A percentile compares a stretch with the other conserved stretches of the same genome.
These are phyloP conservation scores for Pogostemon cablin DNA, from an alignment of 257 asterid species.

Conservation along the genomic window DNA sequence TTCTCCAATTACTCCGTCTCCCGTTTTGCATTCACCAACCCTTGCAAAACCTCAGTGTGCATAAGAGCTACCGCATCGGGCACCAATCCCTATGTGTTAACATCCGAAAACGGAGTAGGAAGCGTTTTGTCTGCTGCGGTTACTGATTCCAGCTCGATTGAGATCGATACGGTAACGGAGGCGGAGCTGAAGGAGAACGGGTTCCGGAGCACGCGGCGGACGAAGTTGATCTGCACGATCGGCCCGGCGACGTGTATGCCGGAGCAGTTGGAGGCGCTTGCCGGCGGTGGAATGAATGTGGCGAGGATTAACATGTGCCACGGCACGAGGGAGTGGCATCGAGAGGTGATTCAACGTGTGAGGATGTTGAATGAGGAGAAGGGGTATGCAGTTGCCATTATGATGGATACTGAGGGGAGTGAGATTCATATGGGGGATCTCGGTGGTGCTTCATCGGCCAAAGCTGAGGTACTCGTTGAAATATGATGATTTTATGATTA, in stretches of 20 bases:
- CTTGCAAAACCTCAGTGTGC: constrained; percentile 12
- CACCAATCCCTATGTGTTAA: constrained; percentile 17
- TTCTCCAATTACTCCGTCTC: constrained; percentile 1
- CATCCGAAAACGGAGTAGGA: constrained; percentile 46
- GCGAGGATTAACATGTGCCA: constrained; percentile 99
- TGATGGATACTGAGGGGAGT: constrained; percentile 99
- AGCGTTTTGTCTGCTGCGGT: constrained; percentile 24
- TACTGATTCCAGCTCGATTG: constrained; percentile 67
- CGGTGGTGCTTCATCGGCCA: constrained; percentile 85
- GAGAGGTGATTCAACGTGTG: constrained; percentile 76
- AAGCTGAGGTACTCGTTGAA: constrained; percentile 72
- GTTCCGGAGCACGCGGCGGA: constrained; percentile 90
- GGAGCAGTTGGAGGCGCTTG: constrained; percentile 90
- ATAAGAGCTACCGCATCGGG: constrained; percentile 33
- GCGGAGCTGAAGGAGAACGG: constrained; percentile 98
- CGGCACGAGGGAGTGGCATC: constrained; percentile 98
- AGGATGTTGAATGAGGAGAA: constrained; percentile 94
- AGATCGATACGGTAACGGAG: constrained; percentile 92
- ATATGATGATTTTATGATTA: not conserved
- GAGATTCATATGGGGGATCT: constrained; percentile 99
- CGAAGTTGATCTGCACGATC: constrained; percentile 87
- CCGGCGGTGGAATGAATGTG: constrained; percentile 98
- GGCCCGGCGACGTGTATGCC: constrained; percentile 85
- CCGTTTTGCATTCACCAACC: constrained; percentile 27
- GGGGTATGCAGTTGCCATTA: constrained; percentile 94